Conservation (phyloP, 192 early-diverging fungal genomes). For the Powellomyces hirtus region DNA sequence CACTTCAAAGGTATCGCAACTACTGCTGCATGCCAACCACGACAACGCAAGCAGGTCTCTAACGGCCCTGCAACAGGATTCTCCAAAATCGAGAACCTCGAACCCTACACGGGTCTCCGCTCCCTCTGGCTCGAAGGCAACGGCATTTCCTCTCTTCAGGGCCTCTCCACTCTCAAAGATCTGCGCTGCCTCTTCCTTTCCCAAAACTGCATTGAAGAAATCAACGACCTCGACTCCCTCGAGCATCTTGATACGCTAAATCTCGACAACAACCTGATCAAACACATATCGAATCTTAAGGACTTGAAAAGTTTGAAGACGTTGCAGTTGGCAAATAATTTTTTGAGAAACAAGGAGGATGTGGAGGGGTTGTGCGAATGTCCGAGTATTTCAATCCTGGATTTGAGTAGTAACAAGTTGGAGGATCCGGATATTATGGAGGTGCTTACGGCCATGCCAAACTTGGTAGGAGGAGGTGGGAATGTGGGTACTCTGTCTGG, state of each 20-base stretch:
- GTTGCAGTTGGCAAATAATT: constrained; percentile 53
- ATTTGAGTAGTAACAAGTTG: constrained; percentile 54
- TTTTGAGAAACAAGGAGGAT: constrained; percentile 44
- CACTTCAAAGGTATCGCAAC: constrained; percentile 66
- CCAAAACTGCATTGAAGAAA: constrained; percentile 57
- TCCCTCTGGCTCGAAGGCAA: constrained; percentile 64
- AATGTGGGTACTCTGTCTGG: too few species aligned
- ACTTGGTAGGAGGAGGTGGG: constrained; percentile 50
- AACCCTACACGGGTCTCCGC: constrained; percentile 49
- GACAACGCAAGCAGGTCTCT: too few species aligned
- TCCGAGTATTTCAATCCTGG: constrained; percentile 43
- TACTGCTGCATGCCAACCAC: too few species aligned
- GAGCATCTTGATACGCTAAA: constrained; percentile 51
- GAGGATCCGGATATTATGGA: constrained; percentile 55
- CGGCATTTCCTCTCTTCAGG: constrained; percentile 50
- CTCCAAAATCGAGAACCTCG: constrained; percentile 57
- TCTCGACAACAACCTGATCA: constrained; percentile 57
- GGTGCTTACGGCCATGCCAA: constrained; percentile 48
- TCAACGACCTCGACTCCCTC: constrained; percentile 41
- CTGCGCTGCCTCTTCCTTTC: constrained; percentile 56
- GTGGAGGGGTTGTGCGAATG: constrained; percentile 38
- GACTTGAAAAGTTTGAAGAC: constrained; percentile 41
- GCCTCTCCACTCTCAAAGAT: constrained; percentile 37
- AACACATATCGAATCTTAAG: constrained; percentile 33
- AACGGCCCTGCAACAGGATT: constrained; percentile 42